Evolutionary conservation across 2,329 filamentous ascomycete species (phyloP).

Genomic region (Botrytis byssoidea): DNA sequence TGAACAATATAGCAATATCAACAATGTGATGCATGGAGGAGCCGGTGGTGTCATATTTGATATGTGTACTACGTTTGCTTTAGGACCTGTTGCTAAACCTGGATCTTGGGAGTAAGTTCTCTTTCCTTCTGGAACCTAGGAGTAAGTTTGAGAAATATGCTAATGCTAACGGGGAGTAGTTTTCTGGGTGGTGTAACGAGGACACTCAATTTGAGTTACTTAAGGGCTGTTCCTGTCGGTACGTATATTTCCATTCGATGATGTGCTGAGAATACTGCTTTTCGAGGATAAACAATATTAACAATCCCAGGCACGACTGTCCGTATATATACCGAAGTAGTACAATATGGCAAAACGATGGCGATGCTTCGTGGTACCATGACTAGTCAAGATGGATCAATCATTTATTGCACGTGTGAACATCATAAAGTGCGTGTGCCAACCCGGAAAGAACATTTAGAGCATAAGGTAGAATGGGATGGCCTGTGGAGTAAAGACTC

Average conservation of each 20-base stretch:
- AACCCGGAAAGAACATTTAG: constrained; percentile 42
- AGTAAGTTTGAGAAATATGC: not conserved
- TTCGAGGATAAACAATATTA: not conserved
- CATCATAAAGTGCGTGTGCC: constrained; percentile 52
- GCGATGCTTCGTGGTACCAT: constrained; percentile 51
- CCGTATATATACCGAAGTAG: constrained; percentile 44
- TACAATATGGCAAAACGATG: constrained; percentile 50
- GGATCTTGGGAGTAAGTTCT: constrained; percentile 48
- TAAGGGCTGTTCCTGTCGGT: constrained; percentile 49
- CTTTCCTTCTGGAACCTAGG: not conserved
- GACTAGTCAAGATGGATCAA: constrained; percentile 48
- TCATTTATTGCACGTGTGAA: constrained; percentile 49
- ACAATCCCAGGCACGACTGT: constrained; percentile 42
- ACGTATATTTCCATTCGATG: constrained; percentile 18
- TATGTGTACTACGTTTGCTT: constrained; percentile 50
- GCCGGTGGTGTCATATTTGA: constrained; percentile 55
- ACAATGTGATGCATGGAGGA: constrained; percentile 52
- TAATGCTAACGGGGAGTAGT: constrained; percentile 24
- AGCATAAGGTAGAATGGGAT: constrained; percentile 46
- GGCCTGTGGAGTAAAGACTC: constrained; percentile 26
- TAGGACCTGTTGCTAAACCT: constrained; percentile 48
- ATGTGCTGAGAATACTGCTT: not conserved
- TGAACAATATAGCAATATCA: constrained; percentile 46
- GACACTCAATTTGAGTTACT: constrained; percentile 50
- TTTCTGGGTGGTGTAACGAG: constrained; percentile 52